These are phyloP conservation scores for Ogataea zsoltii DNA, from an alignment of 805 yeast genomes.

Conservation along the genomic window DNA sequence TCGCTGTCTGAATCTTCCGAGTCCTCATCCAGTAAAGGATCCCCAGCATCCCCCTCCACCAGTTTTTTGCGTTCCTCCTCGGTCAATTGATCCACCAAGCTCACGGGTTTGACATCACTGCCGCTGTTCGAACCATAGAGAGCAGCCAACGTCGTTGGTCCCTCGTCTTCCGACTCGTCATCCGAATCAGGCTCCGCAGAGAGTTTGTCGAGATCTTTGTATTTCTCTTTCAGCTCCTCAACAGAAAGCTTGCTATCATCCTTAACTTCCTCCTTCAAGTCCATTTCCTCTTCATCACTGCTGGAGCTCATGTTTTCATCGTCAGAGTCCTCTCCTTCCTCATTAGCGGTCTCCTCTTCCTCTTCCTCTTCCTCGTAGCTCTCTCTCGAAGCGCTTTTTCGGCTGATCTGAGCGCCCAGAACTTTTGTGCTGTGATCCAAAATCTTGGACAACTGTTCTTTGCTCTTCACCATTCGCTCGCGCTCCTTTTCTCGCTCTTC, in stretches of 20 bases:
- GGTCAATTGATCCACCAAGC: constrained; percentile 30
- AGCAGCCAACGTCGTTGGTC: constrained; percentile 29
- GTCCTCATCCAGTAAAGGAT: constrained; percentile 27
- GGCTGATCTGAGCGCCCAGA: constrained; percentile 77
- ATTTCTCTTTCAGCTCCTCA: constrained; percentile 57
- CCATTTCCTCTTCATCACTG: constrained; percentile 27
- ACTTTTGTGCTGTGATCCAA: constrained; percentile 89
- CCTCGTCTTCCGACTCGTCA: constrained; percentile 21
- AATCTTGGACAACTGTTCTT: constrained; percentile 83
- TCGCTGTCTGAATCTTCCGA: constrained; percentile 18
- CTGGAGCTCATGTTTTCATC: constrained; percentile 22
- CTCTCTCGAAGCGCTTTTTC: constrained; percentile 34
- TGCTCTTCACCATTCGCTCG: constrained; percentile 75
- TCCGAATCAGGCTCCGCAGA: constrained; percentile 17
- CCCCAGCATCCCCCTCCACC: constrained; percentile 17
- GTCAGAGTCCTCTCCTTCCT: constrained; percentile 10
- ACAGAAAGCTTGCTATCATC: constrained; percentile 54
- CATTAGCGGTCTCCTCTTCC: constrained; percentile 24
- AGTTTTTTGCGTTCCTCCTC: constrained; percentile 26
- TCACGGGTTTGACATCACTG: constrained; percentile 7
- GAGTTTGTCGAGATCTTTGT: constrained; percentile 42
- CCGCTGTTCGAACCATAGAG: constrained; percentile 31
- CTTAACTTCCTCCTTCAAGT: constrained; percentile 9
- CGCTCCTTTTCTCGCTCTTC: constrained; percentile 81
- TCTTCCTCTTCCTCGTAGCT: constrained; percentile 17